A percentile compares a stretch with the other conserved stretches of the same genome.
Evolutionary conservation across 2,329 filamentous ascomycete species (phyloP).

Genomic region (Juglanconis juglandina): DNA sequence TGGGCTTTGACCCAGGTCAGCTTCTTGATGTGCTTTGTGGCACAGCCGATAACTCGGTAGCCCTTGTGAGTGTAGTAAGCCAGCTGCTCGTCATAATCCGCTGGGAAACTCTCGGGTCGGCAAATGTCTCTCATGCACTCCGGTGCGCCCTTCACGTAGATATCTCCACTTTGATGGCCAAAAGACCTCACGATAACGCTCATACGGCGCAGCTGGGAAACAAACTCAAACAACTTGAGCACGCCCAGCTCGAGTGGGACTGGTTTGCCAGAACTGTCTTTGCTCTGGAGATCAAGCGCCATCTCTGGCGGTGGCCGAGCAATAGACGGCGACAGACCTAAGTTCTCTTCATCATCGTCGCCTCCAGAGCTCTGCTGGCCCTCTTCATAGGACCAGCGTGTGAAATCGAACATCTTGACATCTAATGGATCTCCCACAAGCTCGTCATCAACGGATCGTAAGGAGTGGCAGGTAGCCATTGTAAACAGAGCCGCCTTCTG

Average conservation of each 20-base stretch:
- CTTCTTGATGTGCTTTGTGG: constrained; percentile 81
- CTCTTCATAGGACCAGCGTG: constrained; percentile 88
- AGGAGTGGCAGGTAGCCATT: constrained; percentile 96
- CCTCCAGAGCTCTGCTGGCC: constrained; percentile 65
- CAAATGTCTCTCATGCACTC: constrained; percentile 97
- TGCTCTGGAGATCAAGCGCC: constrained; percentile 47
- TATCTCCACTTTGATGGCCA: constrained; percentile 75
- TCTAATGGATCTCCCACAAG: constrained; percentile 91
- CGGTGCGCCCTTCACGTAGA: constrained; percentile 95
- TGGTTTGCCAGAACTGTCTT: constrained; percentile 34
- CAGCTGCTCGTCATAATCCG: constrained; percentile 85
- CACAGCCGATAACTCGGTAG: constrained; percentile 93
- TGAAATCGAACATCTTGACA: constrained; percentile 98
- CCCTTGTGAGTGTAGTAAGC: constrained; percentile 92
- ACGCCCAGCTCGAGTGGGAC: constrained; percentile 79
- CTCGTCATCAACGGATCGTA: constrained; percentile 82
- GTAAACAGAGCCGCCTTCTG: constrained; percentile 72
- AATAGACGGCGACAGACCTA: constrained; percentile 78
- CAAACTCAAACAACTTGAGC: constrained; percentile 88
- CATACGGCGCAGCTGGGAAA: constrained; percentile 84
- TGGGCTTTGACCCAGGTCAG: constrained; percentile 92
- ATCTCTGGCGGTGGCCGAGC: constrained; percentile 70
- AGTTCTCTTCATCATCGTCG: constrained; percentile 69
- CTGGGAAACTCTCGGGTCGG: constrained; percentile 74
- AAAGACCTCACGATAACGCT: constrained; percentile 91